Evolutionary conservation across 768 basidiomycete genomes (phyloP).

Genomic region (Mycena maculata): DNA sequence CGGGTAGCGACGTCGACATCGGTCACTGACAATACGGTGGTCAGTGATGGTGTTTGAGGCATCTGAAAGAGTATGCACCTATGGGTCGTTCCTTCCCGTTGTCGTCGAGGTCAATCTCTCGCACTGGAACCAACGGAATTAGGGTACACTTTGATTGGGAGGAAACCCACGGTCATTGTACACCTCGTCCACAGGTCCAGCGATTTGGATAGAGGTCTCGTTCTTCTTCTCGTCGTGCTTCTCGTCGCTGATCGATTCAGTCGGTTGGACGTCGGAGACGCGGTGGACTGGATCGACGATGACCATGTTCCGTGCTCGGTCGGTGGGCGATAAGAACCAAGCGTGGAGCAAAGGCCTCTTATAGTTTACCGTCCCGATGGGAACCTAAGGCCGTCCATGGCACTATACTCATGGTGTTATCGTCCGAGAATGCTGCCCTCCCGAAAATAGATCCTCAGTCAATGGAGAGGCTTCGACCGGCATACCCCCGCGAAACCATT

Average conservation of each 20-base stretch:
- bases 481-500: no score
- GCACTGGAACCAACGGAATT: no score
- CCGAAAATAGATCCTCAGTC: no score
- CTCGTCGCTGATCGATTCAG: slow-evolving; percentile 10
- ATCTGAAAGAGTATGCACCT: slow-evolving; percentile 40
- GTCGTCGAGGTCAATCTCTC: slow-evolving; percentile 56
- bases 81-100: slow-evolving; percentile 64
- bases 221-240: slow-evolving; percentile 25
- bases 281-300: slow-evolving; percentile 12
- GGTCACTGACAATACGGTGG: slow-evolving; percentile 46
- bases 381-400: no score
- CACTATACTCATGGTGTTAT: no score
- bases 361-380: no score
- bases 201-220: slow-evolving; percentile 15
- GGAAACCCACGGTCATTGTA: slow-evolving; percentile 42
- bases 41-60: not conserved
- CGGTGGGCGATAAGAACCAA: not conserved
- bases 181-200: slow-evolving; percentile 17
- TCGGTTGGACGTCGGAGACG: not conserved
- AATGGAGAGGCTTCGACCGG: no score
- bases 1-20: slow-evolving; percentile 60
- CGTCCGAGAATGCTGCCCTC: no score
- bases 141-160: no score
- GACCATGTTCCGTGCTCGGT: slow-evolving; percentile 13
- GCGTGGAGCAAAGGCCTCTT: no score